Evolutionary conservation across 495 filamentous ascomycete species (phyloP), one percentile per base, ranked within the genome.

Genomic region (Aspergillus campestris): DNA sequence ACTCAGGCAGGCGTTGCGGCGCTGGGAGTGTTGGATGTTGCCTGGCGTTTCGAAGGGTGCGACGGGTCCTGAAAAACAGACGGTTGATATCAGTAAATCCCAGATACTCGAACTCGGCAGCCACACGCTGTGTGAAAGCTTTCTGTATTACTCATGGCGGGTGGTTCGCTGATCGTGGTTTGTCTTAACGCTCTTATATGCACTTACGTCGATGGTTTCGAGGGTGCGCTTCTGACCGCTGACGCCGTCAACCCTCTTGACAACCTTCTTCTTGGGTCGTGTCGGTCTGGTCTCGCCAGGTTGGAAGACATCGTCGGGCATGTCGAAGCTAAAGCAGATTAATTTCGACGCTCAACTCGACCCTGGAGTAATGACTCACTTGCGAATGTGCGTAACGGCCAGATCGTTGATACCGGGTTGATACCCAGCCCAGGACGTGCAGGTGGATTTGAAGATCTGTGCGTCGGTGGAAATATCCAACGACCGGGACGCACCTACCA

Each of bases 241-340:
- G 18, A 24, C 18, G 18, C 55, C 35, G 31, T 68, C 62, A 47
- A 53, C 40, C 40, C 59, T 71, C 57, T 74, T 79, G 31, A 61
- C 43, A 28, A 66, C 72, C 69, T 82, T 89, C 58, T 79, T 81
- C 61, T 75, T 77, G 15, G 82, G 75, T 43, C 75, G 80, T 6
- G 61, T 53, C 10, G 87, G 86, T 50, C 79, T 83, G 18, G 65
- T 67, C 63, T 98, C 92, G 48, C 89, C 89, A 5, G 80, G 66
- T 47, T 81, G 74, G 61, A 98, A 98, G 1, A 97, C 81, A 61
- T 98, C 89, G 42, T 83, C 80, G 13, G 92, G 94, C 13, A 98
- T 72, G 57, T 88, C 84, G 55, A 82, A 87, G 60, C 89, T 94
- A 31, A 35, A 41, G 33, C 43, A 51, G 53, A 57, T 47, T 57